Percentiles rank a stretch among this genome's conserved stretches.
Conservation (phyloP, 768 basidiomycete species). For the Cystofilobasidium ferigula region DNA sequence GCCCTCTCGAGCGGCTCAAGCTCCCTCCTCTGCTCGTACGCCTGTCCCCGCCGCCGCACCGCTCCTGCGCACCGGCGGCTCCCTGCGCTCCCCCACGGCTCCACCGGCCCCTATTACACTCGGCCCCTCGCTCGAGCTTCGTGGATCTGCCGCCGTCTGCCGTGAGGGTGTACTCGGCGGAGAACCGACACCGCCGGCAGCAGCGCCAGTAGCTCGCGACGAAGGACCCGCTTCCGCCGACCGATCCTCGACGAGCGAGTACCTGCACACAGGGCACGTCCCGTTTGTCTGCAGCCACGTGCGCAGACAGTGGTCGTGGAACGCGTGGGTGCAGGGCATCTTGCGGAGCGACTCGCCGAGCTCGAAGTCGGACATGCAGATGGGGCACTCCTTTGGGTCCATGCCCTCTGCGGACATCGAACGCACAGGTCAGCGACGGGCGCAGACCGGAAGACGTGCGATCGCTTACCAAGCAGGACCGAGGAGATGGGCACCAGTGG, state of each 20-base stretch:
- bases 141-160: background rate
- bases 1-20: background rate
- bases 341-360: slow-evolving; percentile 63
- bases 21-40: background rate
- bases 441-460: slow-evolving; percentile 24
- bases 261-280: slow-evolving; percentile 80
- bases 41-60: slow-evolving; percentile 18
- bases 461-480: slow-evolving; percentile 31
- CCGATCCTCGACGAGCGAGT: background rate
- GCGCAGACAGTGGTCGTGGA: slow-evolving; percentile 52
- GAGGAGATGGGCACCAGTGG: slow-evolving; percentile 36
- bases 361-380: slow-evolving; percentile 65
- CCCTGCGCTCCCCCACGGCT: background rate
- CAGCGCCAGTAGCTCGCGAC: background rate
- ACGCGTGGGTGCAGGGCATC: slow-evolving; percentile 58
- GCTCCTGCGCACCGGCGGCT: background rate
- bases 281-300: slow-evolving; percentile 89
- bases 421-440: slow-evolving; percentile 11
- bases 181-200: background rate
- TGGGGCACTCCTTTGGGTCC: slow-evolving; percentile 70
- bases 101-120: background rate
- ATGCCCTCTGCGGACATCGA: slow-evolving; percentile 44
- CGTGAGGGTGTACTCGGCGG: background rate
- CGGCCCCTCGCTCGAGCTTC: background rate
- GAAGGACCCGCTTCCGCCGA: background rate